A percentile compares a stretch with the other conserved stretches of the same genome.
These are phyloP conservation scores for Aspergillus nidulans DNA, from an alignment of 495 filamentous ascomycete genomes.

Conservation along the genomic window DNA sequence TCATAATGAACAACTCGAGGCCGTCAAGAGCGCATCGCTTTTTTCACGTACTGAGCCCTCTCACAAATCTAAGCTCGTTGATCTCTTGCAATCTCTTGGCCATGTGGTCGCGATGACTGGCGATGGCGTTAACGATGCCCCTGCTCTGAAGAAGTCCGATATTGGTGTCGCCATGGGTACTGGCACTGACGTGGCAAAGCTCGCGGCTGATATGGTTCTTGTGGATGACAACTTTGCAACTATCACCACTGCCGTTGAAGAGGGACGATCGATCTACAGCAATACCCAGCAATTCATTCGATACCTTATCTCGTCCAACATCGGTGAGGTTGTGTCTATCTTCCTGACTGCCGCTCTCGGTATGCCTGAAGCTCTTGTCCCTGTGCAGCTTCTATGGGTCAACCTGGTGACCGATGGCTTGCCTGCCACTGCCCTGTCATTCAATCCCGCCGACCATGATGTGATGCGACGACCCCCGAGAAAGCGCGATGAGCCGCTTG, in stretches of 20 bases:
- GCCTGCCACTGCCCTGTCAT: conserved; percentile 91
- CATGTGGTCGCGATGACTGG: conserved; percentile 99
- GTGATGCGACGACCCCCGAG: conserved; percentile 91
- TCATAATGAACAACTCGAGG: conserved; percentile 72
- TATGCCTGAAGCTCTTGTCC: conserved; percentile 97
- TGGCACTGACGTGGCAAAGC: conserved; percentile 93
- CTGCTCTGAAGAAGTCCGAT: conserved; percentile 96
- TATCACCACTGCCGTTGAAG: conserved; percentile 92
- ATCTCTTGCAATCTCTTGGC: conserved; percentile 86
- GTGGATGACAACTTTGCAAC: conserved; percentile 99
- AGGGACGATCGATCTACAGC: conserved; percentile 98
- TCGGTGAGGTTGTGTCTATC: conserved; percentile 98
- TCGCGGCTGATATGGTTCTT: conserved; percentile 98
- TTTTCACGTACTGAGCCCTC: conserved; percentile 96
- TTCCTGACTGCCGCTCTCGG: conserved; percentile 95
- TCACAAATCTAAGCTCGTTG: conserved; percentile 95
- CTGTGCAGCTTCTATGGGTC: conserved; percentile 97
- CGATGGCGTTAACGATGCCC: conserved; percentile 98
- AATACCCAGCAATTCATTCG: conserved; percentile 99
- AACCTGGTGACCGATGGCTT: conserved; percentile 98
- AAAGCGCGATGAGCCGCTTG: conserved; percentile 85
- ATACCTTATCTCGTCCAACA: conserved; percentile 98
- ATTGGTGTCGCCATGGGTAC: conserved; percentile 99
- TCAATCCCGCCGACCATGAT: conserved; percentile 96
- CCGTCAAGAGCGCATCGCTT: conserved; percentile 78